phyloP scores from a whole-genome alignment of 345 rosid genomes.

The Combretum micranthum region DNA sequence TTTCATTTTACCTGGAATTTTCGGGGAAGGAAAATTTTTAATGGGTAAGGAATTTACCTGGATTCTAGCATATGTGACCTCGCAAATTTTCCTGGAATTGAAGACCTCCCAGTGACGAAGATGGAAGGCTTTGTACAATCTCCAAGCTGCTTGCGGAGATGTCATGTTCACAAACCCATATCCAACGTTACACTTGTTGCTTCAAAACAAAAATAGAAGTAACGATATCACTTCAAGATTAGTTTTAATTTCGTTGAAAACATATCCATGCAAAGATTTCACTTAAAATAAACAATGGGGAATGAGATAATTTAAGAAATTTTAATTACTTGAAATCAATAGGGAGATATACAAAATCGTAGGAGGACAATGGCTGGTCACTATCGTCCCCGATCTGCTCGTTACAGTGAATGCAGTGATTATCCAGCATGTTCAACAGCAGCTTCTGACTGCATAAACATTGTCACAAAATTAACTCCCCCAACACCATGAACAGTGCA shows the following conservation, averaged over 20 bases:
- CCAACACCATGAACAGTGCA: no score
- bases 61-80: conserved; percentile 81
- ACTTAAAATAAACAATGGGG: background rate
- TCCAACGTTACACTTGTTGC: conserved; percentile 93
- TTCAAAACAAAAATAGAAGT: conserved; percentile 11
- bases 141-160: conserved; percentile 59
- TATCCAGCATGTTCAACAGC: conserved; percentile 79
- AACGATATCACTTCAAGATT: background rate
- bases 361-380: conserved; percentile 60
- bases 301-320: background rate
- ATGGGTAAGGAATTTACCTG: conserved; percentile 39
- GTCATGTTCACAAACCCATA: conserved; percentile 99
- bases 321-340: conserved; percentile 74
- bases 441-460: conserved; percentile 40
- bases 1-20: no score
- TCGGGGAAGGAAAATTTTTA: no score
- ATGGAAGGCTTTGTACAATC: conserved; percentile 80
- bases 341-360: conserved; percentile 90
- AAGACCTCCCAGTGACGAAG: conserved; percentile 72
- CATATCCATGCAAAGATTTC: background rate
- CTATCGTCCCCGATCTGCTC: conserved; percentile 44
- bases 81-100: conserved; percentile 77
- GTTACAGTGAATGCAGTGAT: conserved; percentile 86
- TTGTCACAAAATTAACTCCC: background rate
- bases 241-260: background rate